Percentiles rank a stretch among this genome's conserved stretches.
Evolutionary conservation across 2,329 filamentous ascomycete genomes (phyloP).

Genomic region (Fusarium chaquense): DNA sequence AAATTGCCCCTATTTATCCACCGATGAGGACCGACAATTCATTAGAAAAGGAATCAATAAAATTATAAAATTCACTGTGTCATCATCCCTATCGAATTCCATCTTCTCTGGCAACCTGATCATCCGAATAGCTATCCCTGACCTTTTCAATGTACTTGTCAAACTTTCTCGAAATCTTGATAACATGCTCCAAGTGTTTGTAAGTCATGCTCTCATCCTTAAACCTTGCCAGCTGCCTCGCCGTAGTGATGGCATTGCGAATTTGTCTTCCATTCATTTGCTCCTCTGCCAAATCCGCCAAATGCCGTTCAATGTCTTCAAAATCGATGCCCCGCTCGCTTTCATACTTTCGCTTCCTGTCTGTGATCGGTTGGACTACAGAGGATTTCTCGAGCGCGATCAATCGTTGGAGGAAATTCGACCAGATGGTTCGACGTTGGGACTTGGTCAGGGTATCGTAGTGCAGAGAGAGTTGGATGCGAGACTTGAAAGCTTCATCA

Average conservation of each 20-base stretch:
- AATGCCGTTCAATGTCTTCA: constrained; percentile 30
- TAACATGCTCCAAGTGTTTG: constrained; percentile 11
- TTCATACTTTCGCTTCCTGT: background rate
- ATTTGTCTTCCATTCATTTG: constrained; percentile 59
- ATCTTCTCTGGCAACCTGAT: background rate
- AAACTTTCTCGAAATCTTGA: constrained; percentile 15
- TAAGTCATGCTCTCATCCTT: constrained; percentile 7
- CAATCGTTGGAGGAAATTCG: background rate
- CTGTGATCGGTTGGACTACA: background rate
- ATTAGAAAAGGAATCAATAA: too few species aligned
- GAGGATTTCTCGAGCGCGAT: background rate
- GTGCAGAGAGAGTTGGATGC: constrained; percentile 49
- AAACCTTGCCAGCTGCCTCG: constrained; percentile 43
- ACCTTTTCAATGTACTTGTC: constrained; percentile 17
- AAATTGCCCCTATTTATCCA: too few species aligned
- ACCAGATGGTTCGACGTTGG: constrained; percentile 3
- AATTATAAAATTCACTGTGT: background rate
- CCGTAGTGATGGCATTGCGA: constrained; percentile 52
- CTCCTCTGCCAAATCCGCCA: constrained; percentile 49
- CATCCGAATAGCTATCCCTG: background rate
- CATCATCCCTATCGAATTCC: background rate
- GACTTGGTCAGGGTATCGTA: constrained; percentile 46
- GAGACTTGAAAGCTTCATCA: constrained; percentile 48
- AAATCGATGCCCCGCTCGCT: constrained; percentile 6
- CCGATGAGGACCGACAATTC: too few species aligned